Evolutionary conservation across 1,284 basidiomycete species (phyloP).

Genomic region (Vanrija pseudolonga): DNA sequence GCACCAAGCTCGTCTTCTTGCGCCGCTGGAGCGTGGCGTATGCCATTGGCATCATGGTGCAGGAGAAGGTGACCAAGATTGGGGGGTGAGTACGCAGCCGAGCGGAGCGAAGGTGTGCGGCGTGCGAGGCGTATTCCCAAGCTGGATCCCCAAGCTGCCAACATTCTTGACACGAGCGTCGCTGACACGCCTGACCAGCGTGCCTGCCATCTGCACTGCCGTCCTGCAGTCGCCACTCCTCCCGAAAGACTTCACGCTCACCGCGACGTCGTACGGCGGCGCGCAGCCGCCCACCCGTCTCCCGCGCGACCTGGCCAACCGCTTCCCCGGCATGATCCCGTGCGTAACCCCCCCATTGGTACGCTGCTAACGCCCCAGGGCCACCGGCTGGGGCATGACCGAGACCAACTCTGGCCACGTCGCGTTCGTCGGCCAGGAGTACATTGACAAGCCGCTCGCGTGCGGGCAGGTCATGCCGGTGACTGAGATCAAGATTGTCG

Average conservation of each 20-base stretch:
- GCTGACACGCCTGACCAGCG: constrained; percentile 1
- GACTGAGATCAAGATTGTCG: constrained; percentile 32
- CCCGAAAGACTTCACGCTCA: constrained; percentile 24
- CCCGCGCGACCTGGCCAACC: constrained; percentile 29
- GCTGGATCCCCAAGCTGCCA: too few relatives aligned
- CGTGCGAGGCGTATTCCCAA: neutral
- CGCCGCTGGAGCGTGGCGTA: constrained; percentile 32
- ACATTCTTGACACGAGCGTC: neutral
- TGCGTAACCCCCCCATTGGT: too few relatives aligned
- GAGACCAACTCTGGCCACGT: constrained; percentile 42
- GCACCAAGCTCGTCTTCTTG: constrained; percentile 38
- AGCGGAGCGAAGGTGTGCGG: neutral
- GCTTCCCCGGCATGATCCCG: constrained; percentile 17
- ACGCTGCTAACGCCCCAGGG: neutral
- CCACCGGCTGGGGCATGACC: constrained; percentile 40
- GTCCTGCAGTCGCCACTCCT: constrained; percentile 34
- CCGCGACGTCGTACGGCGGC: constrained; percentile 40
- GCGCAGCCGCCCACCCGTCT: constrained; percentile 36
- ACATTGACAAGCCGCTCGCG: constrained; percentile 19
- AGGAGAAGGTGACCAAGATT: constrained; percentile 34
- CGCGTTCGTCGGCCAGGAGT: constrained; percentile 35
- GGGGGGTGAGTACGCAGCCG: constrained; percentile 26
- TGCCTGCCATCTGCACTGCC: constrained; percentile 37
- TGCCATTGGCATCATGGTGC: constrained; percentile 30
- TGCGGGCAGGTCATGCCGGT: constrained; percentile 34